Evolutionary conservation across 129 eudicot genomes (phyloP), one percentile per base, ranked within the genome.

Genomic region (Tanacetum coccineum): DNA sequence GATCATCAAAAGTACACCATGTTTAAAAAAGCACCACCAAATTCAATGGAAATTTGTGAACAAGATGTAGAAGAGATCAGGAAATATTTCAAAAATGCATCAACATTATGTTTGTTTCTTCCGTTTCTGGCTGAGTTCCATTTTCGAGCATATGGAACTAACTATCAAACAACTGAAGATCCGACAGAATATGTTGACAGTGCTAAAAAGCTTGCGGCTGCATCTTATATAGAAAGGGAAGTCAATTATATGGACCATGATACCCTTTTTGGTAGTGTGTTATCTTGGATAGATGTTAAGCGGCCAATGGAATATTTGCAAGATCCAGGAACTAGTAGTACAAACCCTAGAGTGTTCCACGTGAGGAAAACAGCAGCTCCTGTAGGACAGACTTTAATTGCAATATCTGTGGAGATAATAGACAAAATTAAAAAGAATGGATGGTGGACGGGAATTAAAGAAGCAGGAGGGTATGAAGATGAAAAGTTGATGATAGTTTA

Each of bases 261-360:
- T 57, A 17, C 20, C 2, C 62, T 57, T 9, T 57, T 22, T 20
- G 62, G 62, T 21, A 19, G 61, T 56, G 61, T 56, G 2, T 56
- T 56, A 22, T 56, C 21, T 10, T 59, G 45, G 64, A 17, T 59
- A 0, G 64, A 26, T 59, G 64, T 59, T 59, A 59, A 59, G 44
- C 64, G 64, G 12, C 64, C 64, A 3, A 59, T 59, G 64, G 44
- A 59, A 17, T 11, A 25, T 25, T 59, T 59, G 18, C 28, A 13
- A 59, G 45, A 57, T 57, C 17, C 42, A 4, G 39, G 20, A 57
- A 15, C 42, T 22, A 22, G 25, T 22, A 22, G 25, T 22, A 22
- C 25, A 22, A 22, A 22, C 25, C 25, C 25, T 22, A 22, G 25
- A 22, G 25, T 30, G 36, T 30, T 30, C 36, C 36, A 30, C 4